Evolutionary conservation across 306 rosid genomes (phyloP).

Genomic region (Sindora glabra): DNA sequence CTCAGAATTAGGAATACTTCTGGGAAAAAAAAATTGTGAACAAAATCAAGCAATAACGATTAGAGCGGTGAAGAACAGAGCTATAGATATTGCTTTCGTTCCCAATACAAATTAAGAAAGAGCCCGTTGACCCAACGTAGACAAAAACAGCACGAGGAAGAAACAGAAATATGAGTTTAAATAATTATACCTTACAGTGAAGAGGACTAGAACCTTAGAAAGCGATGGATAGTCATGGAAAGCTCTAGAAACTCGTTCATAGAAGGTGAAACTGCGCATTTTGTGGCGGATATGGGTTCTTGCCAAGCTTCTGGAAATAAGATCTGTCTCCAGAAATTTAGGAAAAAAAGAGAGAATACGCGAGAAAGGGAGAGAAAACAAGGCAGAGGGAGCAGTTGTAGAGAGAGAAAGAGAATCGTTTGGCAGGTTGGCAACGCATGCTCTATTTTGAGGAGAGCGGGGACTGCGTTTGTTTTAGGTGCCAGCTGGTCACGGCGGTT

Average conservation of each 20-base stretch:
- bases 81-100: too few relatives aligned
- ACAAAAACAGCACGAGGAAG: not conserved
- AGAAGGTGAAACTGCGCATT: constrained; percentile 38
- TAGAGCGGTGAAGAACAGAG: too few relatives aligned
- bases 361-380: not conserved
- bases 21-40: too few relatives aligned
- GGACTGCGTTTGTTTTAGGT: not conserved
- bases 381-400: not conserved
- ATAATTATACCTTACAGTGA: constrained; percentile 60
- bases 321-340: constrained; percentile 16
- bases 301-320: not conserved
- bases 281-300: too few relatives aligned
- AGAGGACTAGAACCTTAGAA: constrained; percentile 46
- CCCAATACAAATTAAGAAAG: not conserved
- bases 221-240: constrained; percentile 43
- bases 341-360: not conserved
- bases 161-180: not conserved
- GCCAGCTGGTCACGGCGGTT: not conserved
- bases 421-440: too few relatives aligned
- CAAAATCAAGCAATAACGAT: too few relatives aligned
- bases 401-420: not conserved
- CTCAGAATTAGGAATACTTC: too few relatives aligned
- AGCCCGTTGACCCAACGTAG: not conserved
- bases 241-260: constrained; percentile 37
- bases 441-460: too few relatives aligned